These are phyloP conservation scores for Bauhinia variegata DNA, from an alignment of 306 rosid species.

Conservation along the genomic window DNA sequence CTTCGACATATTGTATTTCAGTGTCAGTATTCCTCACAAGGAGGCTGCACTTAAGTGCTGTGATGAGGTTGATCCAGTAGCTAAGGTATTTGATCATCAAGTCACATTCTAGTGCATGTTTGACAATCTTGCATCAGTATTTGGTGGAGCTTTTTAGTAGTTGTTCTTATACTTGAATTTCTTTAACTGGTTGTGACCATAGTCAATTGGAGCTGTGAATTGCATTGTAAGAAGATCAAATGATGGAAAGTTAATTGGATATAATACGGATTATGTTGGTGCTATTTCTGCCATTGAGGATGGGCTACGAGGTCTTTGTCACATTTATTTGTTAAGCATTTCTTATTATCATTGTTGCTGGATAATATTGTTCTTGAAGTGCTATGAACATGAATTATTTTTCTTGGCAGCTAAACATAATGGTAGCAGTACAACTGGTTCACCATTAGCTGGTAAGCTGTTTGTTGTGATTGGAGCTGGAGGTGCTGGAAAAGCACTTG, in stretches of 20 bases:
- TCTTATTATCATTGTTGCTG: slow-evolving; percentile 12
- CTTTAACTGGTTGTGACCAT: slow-evolving; percentile 34
- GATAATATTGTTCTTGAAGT: slow-evolving; percentile 17
- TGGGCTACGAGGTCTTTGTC: slow-evolving; percentile 69
- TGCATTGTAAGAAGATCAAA: slow-evolving; percentile 70
- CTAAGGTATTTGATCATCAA: slow-evolving; percentile 63
- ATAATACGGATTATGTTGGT: slow-evolving; percentile 82
- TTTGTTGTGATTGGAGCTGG: slow-evolving; percentile 97
- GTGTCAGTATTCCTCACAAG: slow-evolving; percentile 87
- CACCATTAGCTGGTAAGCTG: slow-evolving; percentile 85
- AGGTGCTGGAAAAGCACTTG: slow-evolving; percentile 95
- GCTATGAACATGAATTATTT: slow-evolving; percentile 21
- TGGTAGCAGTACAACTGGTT: slow-evolving; percentile 43
- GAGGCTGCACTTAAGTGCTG: slow-evolving; percentile 76
- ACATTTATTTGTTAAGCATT: slow-evolving; percentile 30
- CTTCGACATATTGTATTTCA: slow-evolving; percentile 44
- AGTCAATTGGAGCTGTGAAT: slow-evolving; percentile 96
- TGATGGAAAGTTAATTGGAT: slow-evolving; percentile 88
- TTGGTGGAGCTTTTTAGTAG: slow-evolving; percentile 25
- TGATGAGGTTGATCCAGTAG: slow-evolving; percentile 93
- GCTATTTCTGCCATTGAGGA: slow-evolving; percentile 90
- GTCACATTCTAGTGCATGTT: slow-evolving; percentile 23
- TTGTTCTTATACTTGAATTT: slow-evolving; percentile 3
- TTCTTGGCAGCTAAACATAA: slow-evolving; percentile 48
- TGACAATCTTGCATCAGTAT: slow-evolving; percentile 21